Percentiles rank a stretch among this genome's conserved stretches.
phyloP scores from a whole-genome alignment of 1,139 yeast species.

The Blastobotrys apis region DNA sequence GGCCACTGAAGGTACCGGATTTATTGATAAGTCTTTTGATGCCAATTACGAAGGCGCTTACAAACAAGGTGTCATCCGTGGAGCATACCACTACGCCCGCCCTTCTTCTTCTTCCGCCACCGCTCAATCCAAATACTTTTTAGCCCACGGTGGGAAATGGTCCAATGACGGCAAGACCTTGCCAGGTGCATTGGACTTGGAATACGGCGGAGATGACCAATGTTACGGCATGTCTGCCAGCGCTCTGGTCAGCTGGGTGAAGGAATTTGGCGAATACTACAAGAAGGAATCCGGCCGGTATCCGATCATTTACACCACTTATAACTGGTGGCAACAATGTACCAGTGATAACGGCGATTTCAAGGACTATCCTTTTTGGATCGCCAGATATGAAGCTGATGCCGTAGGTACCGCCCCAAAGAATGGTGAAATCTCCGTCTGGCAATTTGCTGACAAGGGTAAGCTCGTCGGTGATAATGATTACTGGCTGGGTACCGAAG shows the following conservation, averaged over 20 bases:
- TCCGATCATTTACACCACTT: conserved; percentile 13
- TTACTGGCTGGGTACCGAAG: conserved; percentile 12
- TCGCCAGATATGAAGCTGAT: conserved; percentile 7
- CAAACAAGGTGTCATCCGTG: conserved; percentile 12
- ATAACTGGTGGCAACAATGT: conserved; percentile 14
- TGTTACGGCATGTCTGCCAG: conserved; percentile 9
- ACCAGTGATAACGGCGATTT: conserved; percentile 10
- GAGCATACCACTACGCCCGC: conserved; percentile 14
- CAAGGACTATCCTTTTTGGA: conserved; percentile 14
- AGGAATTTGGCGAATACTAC: conserved; percentile 13
- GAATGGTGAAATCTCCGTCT: conserved; percentile 4
- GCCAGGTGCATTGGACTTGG: conserved; percentile 15
- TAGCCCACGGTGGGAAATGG: conserved; percentile 14
- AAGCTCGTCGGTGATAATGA: conserved; percentile 12
- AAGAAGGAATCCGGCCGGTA: conserved; percentile 10
- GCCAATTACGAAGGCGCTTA: conserved; percentile 11
- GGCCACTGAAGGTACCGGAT: conserved; percentile 13
- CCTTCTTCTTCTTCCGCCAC: conserved; percentile 10
- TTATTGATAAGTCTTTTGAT: conserved; percentile 5
- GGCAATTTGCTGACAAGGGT: conserved; percentile 14
- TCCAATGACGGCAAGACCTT: conserved; percentile 13
- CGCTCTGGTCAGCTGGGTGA: conserved; percentile 8
- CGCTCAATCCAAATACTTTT: conserved; percentile 12
- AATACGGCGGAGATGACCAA: conserved; percentile 4
- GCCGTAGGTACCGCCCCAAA: conserved; percentile 9